Evolutionary conservation across 768 basidiomycete species (phyloP), one percentile per base, ranked within the genome.

Genomic region (Termitomyces sp.): DNA sequence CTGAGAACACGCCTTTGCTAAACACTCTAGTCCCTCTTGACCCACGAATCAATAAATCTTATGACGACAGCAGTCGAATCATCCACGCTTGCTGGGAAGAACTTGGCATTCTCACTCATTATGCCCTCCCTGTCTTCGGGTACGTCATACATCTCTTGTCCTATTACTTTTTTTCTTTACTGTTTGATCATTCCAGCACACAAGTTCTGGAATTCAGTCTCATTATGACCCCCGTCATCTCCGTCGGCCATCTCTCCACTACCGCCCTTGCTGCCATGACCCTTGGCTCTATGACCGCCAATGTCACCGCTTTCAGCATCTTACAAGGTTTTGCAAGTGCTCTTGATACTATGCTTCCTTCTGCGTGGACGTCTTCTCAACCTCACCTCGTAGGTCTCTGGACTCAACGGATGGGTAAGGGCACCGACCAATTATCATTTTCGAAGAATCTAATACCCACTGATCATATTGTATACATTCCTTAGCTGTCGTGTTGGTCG

Each of bases 331-430:
- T 96, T 56, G 76, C 84, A 8, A 91, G 89, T 51, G 87, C 93
- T 0, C 83, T 99, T 20, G 97, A 99, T 70, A 95, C 95, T 0
- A 81, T 99, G 66, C 84, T 98, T 9, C 96, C 97, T 0, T 85
- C 92, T 41, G 95, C 96, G 16, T 99, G 92, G 95, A 95, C 97
- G 0, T 94, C 93, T 3, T 68, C 86, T 1, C 85, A 88, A 33
- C 96, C 95, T 0, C 75, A 87, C 16, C 78, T 93, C 12, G 92
- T 98, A 12, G 95, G 95, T 7, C 78, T 96, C 8, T 96, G 95
- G 95, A 73, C 89, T 9, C 93, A 95, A 70, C 78, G 95, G 62
- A 94, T 93, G 90, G 76, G 89, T 89, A 63, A 47, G 87, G 76
- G 6, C 6, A 55, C n/a, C 12, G 16, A 20, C 44, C 57, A 6